A percentile compares a stretch with the other conserved stretches of the same genome.
phyloP scores from a whole-genome alignment of 805 yeast species.

The Saccharomyces eubayanus region DNA sequence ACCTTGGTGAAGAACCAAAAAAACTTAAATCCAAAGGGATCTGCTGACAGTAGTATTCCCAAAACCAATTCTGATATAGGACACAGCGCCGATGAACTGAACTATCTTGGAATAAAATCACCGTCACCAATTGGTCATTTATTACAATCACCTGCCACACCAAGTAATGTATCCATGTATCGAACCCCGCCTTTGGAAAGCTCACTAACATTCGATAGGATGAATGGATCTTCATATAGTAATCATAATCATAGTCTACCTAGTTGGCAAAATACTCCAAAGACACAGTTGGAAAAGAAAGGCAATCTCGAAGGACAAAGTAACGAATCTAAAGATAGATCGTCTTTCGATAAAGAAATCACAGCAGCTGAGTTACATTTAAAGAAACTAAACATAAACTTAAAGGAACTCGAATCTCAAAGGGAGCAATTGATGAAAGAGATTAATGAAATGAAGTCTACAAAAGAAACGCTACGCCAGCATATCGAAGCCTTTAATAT shows the following conservation, averaged over 20 bases:
- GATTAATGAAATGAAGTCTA: neutral
- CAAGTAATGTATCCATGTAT: constrained; percentile 17
- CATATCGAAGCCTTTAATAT: constrained; percentile 1
- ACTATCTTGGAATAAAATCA: neutral
- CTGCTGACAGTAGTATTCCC: neutral
- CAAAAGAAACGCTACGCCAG: constrained; percentile 1
- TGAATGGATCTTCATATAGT: constrained; percentile 5
- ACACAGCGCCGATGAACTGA: neutral
- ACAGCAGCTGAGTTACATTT: neutral
- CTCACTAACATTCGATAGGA: constrained; percentile 7
- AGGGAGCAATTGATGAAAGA: neutral
- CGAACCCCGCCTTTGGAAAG: constrained; percentile 19
- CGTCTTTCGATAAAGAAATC: neutral
- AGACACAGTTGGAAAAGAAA: neutral
- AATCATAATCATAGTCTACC: constrained; percentile 2
- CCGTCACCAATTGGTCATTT: neutral
- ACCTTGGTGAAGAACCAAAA: neutral
- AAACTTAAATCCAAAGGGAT: neutral
- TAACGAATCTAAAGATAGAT: neutral
- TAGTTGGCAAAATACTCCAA: neutral
- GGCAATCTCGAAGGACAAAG: neutral
- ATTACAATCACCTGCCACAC: neutral
- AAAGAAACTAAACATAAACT: neutral
- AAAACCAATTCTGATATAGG: neutral
- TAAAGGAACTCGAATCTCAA: neutral